Percentiles rank a stretch among this genome's conserved stretches.
phyloP scores from a whole-genome alignment of 176 grass and related monocot genomes.

The Oryza meyeriana region DNA sequence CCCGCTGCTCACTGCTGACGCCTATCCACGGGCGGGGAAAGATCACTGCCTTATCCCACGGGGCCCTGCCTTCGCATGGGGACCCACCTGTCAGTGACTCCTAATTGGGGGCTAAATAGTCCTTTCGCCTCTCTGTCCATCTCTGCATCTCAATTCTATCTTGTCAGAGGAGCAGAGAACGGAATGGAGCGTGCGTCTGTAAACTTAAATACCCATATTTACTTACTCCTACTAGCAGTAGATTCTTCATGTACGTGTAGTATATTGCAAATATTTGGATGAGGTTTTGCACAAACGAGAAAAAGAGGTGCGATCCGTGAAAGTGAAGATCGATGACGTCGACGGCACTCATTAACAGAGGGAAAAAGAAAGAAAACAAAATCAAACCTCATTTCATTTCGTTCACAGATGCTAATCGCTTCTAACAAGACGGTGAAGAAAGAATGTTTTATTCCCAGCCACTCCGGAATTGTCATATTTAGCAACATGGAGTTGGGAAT shows the following conservation, averaged over 20 bases:
- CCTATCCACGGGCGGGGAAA: background rate
- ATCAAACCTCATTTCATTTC: background rate
- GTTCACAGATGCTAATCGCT: background rate
- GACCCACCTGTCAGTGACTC: background rate
- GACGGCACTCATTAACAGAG: background rate
- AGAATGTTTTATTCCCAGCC: background rate
- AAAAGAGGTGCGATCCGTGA: background rate
- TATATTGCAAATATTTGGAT: background rate
- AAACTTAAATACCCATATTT: background rate
- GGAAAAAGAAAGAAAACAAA: background rate
- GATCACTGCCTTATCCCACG: background rate
- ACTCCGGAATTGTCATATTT: background rate
- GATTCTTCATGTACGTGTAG: background rate
- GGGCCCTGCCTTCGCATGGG: too few species aligned
- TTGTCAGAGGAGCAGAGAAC: background rate
- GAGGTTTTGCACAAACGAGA: background rate
- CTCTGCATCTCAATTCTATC: background rate
- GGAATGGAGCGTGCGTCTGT: background rate
- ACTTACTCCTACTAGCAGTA: background rate
- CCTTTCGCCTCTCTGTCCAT: background rate
- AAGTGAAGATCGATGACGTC: background rate
- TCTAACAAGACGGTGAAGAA: background rate
- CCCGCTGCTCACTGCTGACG: background rate
- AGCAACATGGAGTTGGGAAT: background rate
- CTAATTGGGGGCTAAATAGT: background rate